Conservation (phyloP, 306 rosid species). For the Luffa acutangula region DNA sequence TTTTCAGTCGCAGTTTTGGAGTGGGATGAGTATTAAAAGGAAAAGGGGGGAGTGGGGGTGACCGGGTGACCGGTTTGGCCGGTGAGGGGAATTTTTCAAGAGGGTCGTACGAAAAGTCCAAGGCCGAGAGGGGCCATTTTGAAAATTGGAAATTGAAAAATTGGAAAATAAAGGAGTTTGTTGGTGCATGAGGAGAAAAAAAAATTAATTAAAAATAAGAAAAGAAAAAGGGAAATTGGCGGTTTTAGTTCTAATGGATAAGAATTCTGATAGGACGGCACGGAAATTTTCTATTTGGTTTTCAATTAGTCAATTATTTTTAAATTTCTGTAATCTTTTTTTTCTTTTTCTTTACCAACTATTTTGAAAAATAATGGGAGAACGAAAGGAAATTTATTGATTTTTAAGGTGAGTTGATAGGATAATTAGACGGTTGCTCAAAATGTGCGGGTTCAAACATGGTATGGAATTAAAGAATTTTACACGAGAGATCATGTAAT, state of each 20-base stretch:
- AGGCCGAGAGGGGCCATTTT: background rate
- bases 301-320: background rate
- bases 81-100: constrained; percentile 11
- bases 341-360: background rate
- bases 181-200: background rate
- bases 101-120: background rate
- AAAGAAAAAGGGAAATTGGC: background rate
- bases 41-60: background rate
- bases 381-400: background rate
- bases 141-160: background rate
- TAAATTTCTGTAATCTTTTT: background rate
- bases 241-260: background rate
- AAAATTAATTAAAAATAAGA: background rate
- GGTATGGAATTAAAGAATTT: background rate
- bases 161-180: no score
- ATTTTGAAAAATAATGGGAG: background rate
- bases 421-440: background rate
- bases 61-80: constrained; percentile 22
- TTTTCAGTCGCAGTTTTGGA: background rate
- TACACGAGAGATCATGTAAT: background rate
- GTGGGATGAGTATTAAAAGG: background rate
- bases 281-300: background rate
- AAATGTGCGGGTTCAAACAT: background rate
- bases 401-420: background rate
- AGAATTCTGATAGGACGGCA: background rate